Evolutionary conservation across 1,139 yeast genomes (phyloP).

Genomic region (Zhuliangozyma blackwelliae): DNA sequence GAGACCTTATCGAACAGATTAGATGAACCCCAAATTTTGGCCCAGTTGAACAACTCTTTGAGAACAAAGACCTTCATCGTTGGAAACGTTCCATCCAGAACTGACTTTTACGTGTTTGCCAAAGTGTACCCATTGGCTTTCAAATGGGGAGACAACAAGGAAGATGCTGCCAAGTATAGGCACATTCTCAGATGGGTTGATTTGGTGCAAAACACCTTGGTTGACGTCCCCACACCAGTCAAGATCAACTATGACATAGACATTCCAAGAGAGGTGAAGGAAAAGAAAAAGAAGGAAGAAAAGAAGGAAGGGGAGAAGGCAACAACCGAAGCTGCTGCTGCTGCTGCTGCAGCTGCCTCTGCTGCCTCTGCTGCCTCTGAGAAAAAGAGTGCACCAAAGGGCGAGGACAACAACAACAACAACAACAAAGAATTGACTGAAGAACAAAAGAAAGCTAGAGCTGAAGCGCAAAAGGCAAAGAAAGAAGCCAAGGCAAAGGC

Average conservation of each 20-base stretch:
- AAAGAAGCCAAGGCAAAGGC: slow-evolving; percentile 73
- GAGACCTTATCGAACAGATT: slow-evolving; percentile 62
- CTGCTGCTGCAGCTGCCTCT: slow-evolving; percentile 24
- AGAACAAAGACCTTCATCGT: slow-evolving; percentile 66
- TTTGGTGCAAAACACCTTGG: slow-evolving; percentile 66
- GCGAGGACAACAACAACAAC: slow-evolving; percentile 8
- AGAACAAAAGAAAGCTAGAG: slow-evolving; percentile 60
- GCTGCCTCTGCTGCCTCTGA: slow-evolving; percentile 10
- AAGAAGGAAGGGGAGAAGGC: slow-evolving; percentile 11
- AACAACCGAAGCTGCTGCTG: slow-evolving; percentile 6
- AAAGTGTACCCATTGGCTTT: slow-evolving; percentile 57
- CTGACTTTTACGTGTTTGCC: slow-evolving; percentile 68
- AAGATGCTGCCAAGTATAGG: slow-evolving; percentile 56
- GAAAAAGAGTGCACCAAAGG: slow-evolving; percentile 15
- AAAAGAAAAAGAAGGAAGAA: slow-evolving; percentile 34
- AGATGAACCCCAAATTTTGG: slow-evolving; percentile 50
- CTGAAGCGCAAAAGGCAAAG: slow-evolving; percentile 56
- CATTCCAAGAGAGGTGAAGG: slow-evolving; percentile 55
- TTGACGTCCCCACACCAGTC: slow-evolving; percentile 51
- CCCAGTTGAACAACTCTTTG: slow-evolving; percentile 63
- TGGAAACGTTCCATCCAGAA: slow-evolving; percentile 59
- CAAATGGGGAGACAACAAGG: slow-evolving; percentile 46
- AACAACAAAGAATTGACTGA: slow-evolving; percentile 33
- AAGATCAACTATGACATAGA: slow-evolving; percentile 54
- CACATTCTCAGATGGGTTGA: slow-evolving; percentile 92